Base-by-base conservation (phyloP, 352 stramenopile genomes). In the Phytophthora melonis region DNA sequence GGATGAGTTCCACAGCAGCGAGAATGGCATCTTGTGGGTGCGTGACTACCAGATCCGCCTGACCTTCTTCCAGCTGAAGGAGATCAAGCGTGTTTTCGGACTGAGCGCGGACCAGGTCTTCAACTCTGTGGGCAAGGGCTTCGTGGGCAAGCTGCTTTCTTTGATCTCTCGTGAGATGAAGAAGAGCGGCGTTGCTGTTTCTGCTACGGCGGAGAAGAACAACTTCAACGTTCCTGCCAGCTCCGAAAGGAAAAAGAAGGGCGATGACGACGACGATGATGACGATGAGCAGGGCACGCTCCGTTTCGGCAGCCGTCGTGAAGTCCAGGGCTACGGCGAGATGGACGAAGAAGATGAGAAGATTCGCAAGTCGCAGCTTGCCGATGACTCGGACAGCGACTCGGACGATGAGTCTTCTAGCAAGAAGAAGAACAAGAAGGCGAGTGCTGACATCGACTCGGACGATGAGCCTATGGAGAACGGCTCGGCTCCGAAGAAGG, bases 21-120 rank as follows among this genome's bases (percentile, higher is more conserved):
- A 93, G 63, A 97, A 96, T 67, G 88, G 89, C 56, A 92, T 96
- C 56, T 70, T 94, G 49, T 99, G 98, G 97, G 90, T 99, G 67
- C 93, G 98, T 30, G 95, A 98, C 66, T 99, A 99, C 84, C 96
- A 94, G 54, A 95, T 99, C 21, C 92, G 88, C 25, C 81, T 99
- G 10, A 97, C 94, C 36, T 91, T 99, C 39, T 97, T 99, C 80
- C 84, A 90, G 34, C 83, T 95, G 21, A 96, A 98, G 82, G 82
- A 98, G 57, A 99, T 99, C 65, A 90, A 93, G 50, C 89, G 94
- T 45, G 96, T 97, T 3, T 99, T 99, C 82, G 94, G 95, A 21
- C 79, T 99, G 53, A 89, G 80, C 62, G 85, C 98, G n/a, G 88
- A 99, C 14, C 89, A 98, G 55, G 96, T 99, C 69, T 93, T 97